These are phyloP conservation scores for Cucurbita maxima DNA, from an alignment of 306 rosid species.

Conservation along the genomic window DNA sequence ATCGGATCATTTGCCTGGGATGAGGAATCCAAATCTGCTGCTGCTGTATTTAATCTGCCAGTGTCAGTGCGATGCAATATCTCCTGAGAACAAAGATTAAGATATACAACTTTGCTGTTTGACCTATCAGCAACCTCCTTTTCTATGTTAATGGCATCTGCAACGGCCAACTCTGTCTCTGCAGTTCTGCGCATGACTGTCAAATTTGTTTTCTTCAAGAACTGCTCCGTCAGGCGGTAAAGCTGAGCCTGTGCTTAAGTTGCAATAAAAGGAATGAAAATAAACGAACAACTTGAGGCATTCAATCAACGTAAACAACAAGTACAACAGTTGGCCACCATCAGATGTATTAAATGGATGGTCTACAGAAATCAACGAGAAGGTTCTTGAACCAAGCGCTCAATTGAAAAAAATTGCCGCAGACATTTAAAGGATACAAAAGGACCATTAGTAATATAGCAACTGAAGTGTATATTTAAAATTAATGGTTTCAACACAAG, in stretches of 20 bases:
- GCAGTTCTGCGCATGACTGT: conserved; percentile 59
- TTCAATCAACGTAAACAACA: neutral
- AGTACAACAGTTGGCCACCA: neutral
- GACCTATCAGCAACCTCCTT: conserved; percentile 79
- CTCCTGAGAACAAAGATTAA: conserved; percentile 79
- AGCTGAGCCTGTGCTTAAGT: conserved; percentile 56
- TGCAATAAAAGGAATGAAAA: neutral
- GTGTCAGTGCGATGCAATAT: conserved; percentile 41
- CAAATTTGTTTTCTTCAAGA: conserved; percentile 61
- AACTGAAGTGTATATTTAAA: neutral
- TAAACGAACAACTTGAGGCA: neutral
- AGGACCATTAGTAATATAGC: neutral
- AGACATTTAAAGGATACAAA: neutral
- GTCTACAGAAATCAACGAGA: neutral
- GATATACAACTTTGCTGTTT: conserved; percentile 72
- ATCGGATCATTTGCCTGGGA: conserved; percentile 16
- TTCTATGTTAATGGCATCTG: conserved; percentile 88
- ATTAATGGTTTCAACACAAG: neutral
- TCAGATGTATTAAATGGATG: neutral
- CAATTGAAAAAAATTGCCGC: neutral
- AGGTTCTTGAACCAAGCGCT: neutral
- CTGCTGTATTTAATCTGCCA: conserved; percentile 24
- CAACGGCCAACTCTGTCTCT: conserved; percentile 81
- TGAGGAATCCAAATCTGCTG: conserved; percentile 19
- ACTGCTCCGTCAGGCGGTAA: conserved; percentile 69